Base-by-base conservation (phyloP, 495 filamentous ascomycete species). In the Wilcoxina mikolae region DNA sequence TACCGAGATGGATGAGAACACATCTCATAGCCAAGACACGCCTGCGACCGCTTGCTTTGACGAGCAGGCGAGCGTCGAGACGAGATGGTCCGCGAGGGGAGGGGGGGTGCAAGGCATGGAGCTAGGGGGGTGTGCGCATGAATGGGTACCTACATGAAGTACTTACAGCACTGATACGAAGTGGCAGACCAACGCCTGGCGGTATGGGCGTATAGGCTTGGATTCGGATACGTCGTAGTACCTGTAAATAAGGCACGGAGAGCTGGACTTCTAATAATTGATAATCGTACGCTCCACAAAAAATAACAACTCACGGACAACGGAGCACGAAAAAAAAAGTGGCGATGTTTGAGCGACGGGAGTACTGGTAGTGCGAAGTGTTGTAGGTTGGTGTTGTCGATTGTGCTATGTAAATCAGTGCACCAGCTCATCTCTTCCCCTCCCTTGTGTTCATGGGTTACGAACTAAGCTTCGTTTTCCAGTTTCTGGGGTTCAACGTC, bases 401-500 rank as follows among this genome's bases (percentile, higher is more conserved):
- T 46, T 18, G n/a, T 46, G 43, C 22, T 46, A 24, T 46, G 15
- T 39, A 39, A 39, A 39, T 39, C 35, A 15, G 35, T 39, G 12
- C 15, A 39, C 43, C 43, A 46, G 43, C 43, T 46, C 43, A 46
- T 46, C 43, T 12, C 43, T 46, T 24, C 43, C 43, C 43, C 43
- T 46, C 43, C 43, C 43, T 24, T 46, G 35, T 18, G 35, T 18
- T 39, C 35, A 15, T 12, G 35, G 35, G 35, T 39, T 39, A 39
- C 12, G 11, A 18, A 11, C 43, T 46, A 46, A 46, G 43, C 43
- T 46, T 24, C 43, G 43, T 46, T 46, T 39, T 46, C 43, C 43
- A 46, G 43, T 46, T 39, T 24, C 43, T 46, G 43, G 43, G 43
- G 43, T 46, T 24, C 43, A 46, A 46, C 43, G 43, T 46, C 43